Conservation (phyloP, 2,329 filamentous ascomycete species). For the Fusarium sp. region DNA sequence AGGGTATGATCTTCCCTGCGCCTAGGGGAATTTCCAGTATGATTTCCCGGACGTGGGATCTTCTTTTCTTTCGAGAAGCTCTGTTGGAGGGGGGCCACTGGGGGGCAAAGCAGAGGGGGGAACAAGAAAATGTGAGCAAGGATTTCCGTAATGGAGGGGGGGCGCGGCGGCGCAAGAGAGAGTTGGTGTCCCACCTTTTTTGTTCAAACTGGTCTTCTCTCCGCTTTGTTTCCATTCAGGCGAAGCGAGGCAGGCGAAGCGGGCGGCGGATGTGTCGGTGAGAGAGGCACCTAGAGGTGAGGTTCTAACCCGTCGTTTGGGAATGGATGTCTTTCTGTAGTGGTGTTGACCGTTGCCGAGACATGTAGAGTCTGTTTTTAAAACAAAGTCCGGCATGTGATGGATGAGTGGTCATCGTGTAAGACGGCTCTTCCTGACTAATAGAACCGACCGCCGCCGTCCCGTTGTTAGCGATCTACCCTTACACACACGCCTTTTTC, state of each 20-base stretch:
- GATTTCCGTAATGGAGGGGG: constrained; percentile 9
- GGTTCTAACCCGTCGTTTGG: neutral
- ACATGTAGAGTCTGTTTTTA: neutral
- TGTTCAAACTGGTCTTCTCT: neutral
- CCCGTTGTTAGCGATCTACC: neutral
- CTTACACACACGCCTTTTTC: neutral
- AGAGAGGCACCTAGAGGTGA: neutral
- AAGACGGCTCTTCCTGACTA: constrained; percentile 1
- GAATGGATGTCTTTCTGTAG: neutral
- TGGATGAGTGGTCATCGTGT: neutral
- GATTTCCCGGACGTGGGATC: constrained; percentile 18
- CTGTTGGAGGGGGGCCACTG: constrained; percentile 1
- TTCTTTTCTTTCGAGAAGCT: constrained; percentile 42
- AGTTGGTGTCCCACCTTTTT: neutral
- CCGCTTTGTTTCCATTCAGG: constrained; percentile 26
- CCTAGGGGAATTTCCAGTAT: constrained; percentile 34
- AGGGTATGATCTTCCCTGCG: constrained; percentile 29
- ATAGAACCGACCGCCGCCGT: neutral
- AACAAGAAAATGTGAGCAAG: constrained; percentile 11
- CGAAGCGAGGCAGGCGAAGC: constrained; percentile 15
- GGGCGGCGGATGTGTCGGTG: constrained; percentile 29
- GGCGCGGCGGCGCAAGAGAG: neutral
- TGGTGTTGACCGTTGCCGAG: neutral
- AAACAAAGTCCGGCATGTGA: neutral
- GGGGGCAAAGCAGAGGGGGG: neutral